phyloP scores from a whole-genome alignment of 2,329 filamentous ascomycete species.

The Drechslerella stenobrocha region DNA sequence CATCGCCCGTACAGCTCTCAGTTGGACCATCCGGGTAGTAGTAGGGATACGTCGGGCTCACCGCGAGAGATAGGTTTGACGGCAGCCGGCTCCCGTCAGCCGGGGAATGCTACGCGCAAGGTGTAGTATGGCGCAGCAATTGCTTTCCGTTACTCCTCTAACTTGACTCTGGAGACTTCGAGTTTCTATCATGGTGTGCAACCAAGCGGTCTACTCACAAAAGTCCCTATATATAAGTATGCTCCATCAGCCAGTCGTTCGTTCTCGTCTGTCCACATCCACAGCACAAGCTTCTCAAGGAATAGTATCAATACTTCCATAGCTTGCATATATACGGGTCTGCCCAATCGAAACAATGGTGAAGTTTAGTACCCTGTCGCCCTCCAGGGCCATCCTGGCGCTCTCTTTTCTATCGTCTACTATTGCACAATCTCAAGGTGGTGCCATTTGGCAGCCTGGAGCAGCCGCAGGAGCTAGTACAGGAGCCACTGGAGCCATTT shows the following conservation, averaged over 20 bases:
- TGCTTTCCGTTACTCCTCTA: not conserved
- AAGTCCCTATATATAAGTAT: slow-evolving; percentile 9
- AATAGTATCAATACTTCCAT: not conserved
- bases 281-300: slow-evolving; percentile 5
- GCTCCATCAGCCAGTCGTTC: not conserved
- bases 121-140: not conserved
- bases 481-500: not conserved
- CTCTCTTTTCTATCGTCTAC: slow-evolving; percentile 12
- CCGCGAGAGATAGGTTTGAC: not conserved
- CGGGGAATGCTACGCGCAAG: not conserved
- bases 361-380: slow-evolving; percentile 25
- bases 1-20: too few species aligned
- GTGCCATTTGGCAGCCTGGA: not conserved
- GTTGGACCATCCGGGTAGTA: not conserved
- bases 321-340: slow-evolving; percentile 18
- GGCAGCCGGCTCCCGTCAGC: not conserved
- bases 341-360: slow-evolving; percentile 11
- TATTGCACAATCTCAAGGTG: slow-evolving; percentile 3
- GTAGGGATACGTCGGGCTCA: not conserved
- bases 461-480: not conserved
- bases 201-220: not conserved
- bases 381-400: slow-evolving; percentile 17
- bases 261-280: not conserved
- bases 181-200: not conserved
- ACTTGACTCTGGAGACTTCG: not conserved